Evolutionary conservation across 1,284 basidiomycete species (phyloP).

Genomic region (Psilocybe mexicana): DNA sequence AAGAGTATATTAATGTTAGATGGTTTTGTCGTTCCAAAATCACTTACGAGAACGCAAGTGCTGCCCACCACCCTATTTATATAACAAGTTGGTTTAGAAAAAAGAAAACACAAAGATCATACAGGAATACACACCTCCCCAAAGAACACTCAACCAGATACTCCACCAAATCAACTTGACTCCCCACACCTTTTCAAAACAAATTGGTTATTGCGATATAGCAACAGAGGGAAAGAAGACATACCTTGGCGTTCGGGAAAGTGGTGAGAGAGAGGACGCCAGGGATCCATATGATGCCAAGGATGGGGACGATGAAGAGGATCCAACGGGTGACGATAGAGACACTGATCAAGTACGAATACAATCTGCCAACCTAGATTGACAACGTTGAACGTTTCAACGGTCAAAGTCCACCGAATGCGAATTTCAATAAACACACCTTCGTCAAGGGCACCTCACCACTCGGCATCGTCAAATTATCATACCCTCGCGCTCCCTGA

Average conservation of each 20-base stretch:
- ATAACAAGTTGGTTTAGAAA: not conserved
- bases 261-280: conserved; percentile 72
- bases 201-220: not conserved
- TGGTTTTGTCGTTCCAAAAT: not conserved
- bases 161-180: conserved; percentile 83
- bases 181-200: conserved; percentile 49
- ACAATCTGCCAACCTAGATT: conserved; percentile 54
- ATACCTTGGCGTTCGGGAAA: conserved; percentile 54
- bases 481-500: conserved; percentile 22
- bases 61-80: conserved; percentile 76
- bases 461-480: conserved; percentile 56
- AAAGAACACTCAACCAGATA: conserved; percentile 79
- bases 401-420: not conserved
- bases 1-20: conserved; percentile 16
- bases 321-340: conserved; percentile 83
- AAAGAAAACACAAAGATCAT: not conserved
- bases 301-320: conserved; percentile 74
- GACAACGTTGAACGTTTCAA: not conserved
- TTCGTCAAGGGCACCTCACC: conserved; percentile 62
- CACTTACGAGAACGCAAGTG: conserved; percentile 63
- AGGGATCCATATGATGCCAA: conserved; percentile 75
- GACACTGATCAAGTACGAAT: conserved; percentile 75
- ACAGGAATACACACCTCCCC: conserved; percentile 54
- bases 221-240: not conserved
- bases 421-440: conserved; percentile 30